Percentiles rank a stretch among this genome's conserved stretches.
Evolutionary conservation across 169 alveolate species (phyloP).

Genomic region (Neospora caninum): DNA sequence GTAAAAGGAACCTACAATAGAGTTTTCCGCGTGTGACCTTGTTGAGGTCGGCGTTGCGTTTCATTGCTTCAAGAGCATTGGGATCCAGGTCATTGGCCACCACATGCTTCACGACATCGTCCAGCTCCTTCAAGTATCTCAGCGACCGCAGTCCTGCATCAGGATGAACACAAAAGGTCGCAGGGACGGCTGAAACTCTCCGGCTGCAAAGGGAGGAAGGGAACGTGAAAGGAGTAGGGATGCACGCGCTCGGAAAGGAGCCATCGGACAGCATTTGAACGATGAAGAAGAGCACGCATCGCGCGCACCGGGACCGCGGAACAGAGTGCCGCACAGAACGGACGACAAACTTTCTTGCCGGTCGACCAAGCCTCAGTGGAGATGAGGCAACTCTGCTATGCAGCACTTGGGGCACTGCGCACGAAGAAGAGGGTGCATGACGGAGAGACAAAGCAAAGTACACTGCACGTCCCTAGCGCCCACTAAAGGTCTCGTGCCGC

Average conservation of each 20-base stretch:
- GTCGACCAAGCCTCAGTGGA: no score
- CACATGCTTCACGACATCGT: constrained; percentile 71
- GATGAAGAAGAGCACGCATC: no score
- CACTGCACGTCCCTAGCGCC: no score
- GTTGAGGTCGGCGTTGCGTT: constrained; percentile 82
- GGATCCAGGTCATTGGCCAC: constrained; percentile 90
- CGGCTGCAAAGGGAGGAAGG: neutral
- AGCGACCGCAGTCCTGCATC: constrained; percentile 91
- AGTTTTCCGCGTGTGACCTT: constrained; percentile 70
- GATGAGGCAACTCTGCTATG: no score
- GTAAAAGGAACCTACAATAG: constrained; percentile 56
- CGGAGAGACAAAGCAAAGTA: no score
- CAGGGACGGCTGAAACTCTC: neutral
- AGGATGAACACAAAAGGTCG: constrained; percentile 72
- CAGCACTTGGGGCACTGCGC: no score
- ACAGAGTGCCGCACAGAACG: no score
- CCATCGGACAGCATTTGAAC: no score
- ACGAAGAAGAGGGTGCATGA: no score
- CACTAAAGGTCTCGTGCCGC: no score
- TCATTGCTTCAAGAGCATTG: constrained; percentile 84
- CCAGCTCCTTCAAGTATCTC: constrained; percentile 87
- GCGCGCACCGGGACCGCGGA: no score
- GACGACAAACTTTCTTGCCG: no score
- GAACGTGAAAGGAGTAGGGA: neutral
- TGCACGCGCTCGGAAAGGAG: neutral